These are phyloP conservation scores for Diutina catenulata DNA, from an alignment of 1,139 yeast species.

Conservation along the genomic window DNA sequence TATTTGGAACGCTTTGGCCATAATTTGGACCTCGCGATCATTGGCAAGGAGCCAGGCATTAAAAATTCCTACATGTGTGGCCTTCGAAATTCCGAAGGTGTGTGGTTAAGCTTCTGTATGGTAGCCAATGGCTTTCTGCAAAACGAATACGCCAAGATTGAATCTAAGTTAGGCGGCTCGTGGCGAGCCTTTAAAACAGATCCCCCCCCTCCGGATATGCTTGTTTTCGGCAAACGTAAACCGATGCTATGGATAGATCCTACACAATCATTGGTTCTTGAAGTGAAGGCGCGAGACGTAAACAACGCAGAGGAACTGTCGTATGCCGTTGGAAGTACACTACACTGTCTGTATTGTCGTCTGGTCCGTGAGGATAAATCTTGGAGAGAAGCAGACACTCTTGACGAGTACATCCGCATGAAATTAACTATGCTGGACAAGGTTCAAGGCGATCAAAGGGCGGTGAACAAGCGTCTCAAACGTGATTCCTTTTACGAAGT, in stretches of 20 bases:
- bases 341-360: slow-evolving; percentile 68
- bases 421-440: slow-evolving; percentile 18
- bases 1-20: slow-evolving; percentile 81
- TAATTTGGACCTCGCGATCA: slow-evolving; percentile 64
- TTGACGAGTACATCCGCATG: slow-evolving; percentile 37
- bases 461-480: slow-evolving; percentile 14
- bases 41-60: slow-evolving; percentile 66
- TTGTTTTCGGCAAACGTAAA: slow-evolving; percentile 46
- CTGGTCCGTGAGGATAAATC: slow-evolving; percentile 61
- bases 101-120: slow-evolving; percentile 51
- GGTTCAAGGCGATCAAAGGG: slow-evolving; percentile 16
- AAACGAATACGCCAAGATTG: slow-evolving; percentile 49
- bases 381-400: slow-evolving; percentile 39
- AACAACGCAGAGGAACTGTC: slow-evolving; percentile 34
- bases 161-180: slow-evolving; percentile 41
- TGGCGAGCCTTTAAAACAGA: slow-evolving; percentile 40
- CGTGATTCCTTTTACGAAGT: slow-evolving; percentile 8
- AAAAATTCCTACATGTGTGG: slow-evolving; percentile 77
- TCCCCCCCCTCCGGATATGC: slow-evolving; percentile 29
- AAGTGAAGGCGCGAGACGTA: slow-evolving; percentile 72
- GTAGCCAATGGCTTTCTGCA: slow-evolving; percentile 78
- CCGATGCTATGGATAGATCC: slow-evolving; percentile 82
- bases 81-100: slow-evolving; percentile 25
- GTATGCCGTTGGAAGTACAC: slow-evolving; percentile 57
- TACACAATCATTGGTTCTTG: slow-evolving; percentile 63